These are phyloP conservation scores for Astrephomene gubernaculifera DNA, from an alignment of 139 green algal genomes.

Conservation along the genomic window DNA sequence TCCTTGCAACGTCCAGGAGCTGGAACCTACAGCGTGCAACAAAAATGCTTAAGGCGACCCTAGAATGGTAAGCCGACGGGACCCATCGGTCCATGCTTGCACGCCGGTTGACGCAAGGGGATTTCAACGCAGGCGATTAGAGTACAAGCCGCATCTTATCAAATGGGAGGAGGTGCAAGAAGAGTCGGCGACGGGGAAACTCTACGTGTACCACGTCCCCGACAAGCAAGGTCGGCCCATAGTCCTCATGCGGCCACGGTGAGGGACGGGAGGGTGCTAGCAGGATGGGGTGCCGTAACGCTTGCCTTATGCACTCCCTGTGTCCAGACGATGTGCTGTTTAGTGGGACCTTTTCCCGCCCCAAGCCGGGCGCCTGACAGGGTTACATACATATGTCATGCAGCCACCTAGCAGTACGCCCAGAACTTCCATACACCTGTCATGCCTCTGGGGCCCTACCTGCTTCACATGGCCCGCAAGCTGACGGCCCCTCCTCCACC, in stretches of 20 bases:
- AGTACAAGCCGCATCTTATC: conserved; percentile 76
- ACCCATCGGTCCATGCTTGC: not conserved
- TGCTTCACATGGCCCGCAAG: too few species aligned
- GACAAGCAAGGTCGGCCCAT: conserved; percentile 80
- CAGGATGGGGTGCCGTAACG: not conserved
- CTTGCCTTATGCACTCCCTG: not conserved
- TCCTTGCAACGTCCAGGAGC: conserved; percentile 38
- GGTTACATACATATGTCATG: too few species aligned
- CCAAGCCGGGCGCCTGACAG: too few species aligned
- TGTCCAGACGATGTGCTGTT: too few species aligned
- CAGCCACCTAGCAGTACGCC: too few species aligned
- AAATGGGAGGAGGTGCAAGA: conserved; percentile 68
- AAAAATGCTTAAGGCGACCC: conserved; percentile 76
- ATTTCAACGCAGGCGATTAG: conserved; percentile 75
- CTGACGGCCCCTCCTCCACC: too few species aligned
- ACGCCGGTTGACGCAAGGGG: too few species aligned
- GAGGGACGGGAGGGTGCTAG: not conserved
- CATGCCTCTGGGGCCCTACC: too few species aligned
- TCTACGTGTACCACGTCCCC: conserved; percentile 63
- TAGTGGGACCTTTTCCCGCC: too few species aligned
- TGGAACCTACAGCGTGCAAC: conserved; percentile 77
- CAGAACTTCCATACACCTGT: too few species aligned
- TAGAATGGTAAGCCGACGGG: conserved; percentile 74
- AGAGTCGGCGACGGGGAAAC: conserved; percentile 77
- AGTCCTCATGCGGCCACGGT: conserved; percentile 85